Evolutionary conservation across 257 asterid genomes (phyloP).

Genomic region (Coffea eugenioides): DNA sequence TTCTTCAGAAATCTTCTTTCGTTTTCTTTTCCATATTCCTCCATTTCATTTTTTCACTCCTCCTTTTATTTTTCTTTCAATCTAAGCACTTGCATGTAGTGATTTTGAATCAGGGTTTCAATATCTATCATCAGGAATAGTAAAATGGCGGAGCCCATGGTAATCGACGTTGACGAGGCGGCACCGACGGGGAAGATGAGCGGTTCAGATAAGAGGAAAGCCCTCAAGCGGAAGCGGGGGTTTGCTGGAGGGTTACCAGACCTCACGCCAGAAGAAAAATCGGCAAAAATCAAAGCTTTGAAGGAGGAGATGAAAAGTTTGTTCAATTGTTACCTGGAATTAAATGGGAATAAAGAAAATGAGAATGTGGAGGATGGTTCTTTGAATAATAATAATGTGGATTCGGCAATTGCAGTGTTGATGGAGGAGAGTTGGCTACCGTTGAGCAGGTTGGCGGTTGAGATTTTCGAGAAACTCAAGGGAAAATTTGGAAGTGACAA

Average conservation of each 20-base stretch:
- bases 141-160: conserved; percentile 33
- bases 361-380: conserved; percentile 31
- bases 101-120: neutral
- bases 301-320: conserved; percentile 54
- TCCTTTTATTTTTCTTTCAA: neutral
- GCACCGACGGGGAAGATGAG: conserved; percentile 2
- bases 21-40: neutral
- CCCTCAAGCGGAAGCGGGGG: conserved; percentile 41
- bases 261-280: conserved; percentile 42
- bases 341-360: conserved; percentile 30
- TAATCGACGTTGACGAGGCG: conserved; percentile 18
- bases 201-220: conserved; percentile 21
- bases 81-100: conserved; percentile 1
- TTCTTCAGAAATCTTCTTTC: neutral
- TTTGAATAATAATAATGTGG: conserved; percentile 22
- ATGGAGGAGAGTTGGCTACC: conserved; percentile 84
- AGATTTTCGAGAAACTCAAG: conserved; percentile 51
- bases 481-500: conserved; percentile 31
- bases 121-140: neutral
- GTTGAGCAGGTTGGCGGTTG: conserved; percentile 65
- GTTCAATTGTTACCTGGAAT: conserved; percentile 39
- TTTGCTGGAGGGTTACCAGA: conserved; percentile 2
- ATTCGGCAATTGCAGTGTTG: conserved; percentile 54
- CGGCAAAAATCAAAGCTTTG: conserved; percentile 38
- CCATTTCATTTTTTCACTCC: neutral